Evolutionary conservation across 2,329 filamentous ascomycete genomes (phyloP).

Genomic region (Pyrenophora seminiperda): DNA sequence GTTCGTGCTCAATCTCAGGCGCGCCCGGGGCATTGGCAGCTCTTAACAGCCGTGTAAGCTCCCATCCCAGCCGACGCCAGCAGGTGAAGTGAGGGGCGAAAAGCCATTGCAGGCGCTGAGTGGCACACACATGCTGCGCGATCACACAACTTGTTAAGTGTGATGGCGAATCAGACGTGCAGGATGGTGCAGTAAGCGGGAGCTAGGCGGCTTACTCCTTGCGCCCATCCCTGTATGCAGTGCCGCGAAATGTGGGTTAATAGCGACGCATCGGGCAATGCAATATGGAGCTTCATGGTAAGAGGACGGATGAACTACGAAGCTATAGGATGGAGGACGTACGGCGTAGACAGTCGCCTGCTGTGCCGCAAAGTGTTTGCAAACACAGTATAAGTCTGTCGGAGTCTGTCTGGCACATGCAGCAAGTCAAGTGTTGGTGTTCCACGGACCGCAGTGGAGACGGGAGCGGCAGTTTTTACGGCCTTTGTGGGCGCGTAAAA

Average conservation of each 20-base stretch:
- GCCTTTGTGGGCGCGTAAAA: slow-evolving; percentile 36
- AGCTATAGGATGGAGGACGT: slow-evolving; percentile 6
- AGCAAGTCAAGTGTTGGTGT: too few species aligned
- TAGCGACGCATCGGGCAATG: slow-evolving; percentile 20
- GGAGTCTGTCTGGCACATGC: too few species aligned
- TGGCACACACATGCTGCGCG: slow-evolving; percentile 35
- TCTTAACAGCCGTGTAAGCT: slow-evolving; percentile 32
- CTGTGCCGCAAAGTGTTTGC: slow-evolving; percentile 1
- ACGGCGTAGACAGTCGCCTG: slow-evolving; percentile 10
- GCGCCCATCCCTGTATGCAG: slow-evolving; percentile 15
- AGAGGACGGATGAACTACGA: slow-evolving; percentile 7
- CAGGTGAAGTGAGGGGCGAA: slow-evolving; percentile 27
- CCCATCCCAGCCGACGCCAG: slow-evolving; percentile 23
- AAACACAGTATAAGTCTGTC: background rate
- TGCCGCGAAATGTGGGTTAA: slow-evolving; percentile 18
- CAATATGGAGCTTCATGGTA: slow-evolving; percentile 17
- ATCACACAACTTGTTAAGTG: slow-evolving; percentile 37
- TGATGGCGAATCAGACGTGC: slow-evolving; percentile 31
- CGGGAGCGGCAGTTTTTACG: slow-evolving; percentile 20
- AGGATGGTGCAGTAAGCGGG: slow-evolving; percentile 13
- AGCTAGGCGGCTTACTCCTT: slow-evolving; percentile 25
- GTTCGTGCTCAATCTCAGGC: slow-evolving; percentile 8
- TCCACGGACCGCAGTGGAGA: background rate
- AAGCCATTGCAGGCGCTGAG: slow-evolving; percentile 38
- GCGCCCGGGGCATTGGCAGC: slow-evolving; percentile 26